Percentiles rank a stretch among this genome's conserved stretches.
Evolutionary conservation across 2,329 filamentous ascomycete genomes (phyloP).

Genomic region (Trichoderma endophyticum): DNA sequence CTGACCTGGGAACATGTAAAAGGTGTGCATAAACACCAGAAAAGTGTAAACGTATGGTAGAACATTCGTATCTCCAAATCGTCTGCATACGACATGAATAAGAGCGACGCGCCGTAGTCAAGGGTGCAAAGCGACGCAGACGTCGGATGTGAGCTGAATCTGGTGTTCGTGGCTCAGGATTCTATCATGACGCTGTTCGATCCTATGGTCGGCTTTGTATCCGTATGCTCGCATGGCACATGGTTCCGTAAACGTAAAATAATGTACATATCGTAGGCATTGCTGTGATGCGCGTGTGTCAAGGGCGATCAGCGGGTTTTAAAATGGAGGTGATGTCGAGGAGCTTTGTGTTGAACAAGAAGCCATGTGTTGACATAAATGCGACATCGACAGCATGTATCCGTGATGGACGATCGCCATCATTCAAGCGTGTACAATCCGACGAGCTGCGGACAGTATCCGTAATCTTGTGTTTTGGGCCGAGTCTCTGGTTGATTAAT

Average conservation of each 20-base stretch:
- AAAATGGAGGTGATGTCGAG: background rate
- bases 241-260: background rate
- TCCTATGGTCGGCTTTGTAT: background rate
- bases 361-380: background rate
- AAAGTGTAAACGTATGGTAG: conserved; percentile 61
- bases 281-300: background rate
- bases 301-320: background rate
- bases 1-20: no score
- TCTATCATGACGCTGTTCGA: conserved; percentile 22
- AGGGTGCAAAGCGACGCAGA: conserved; percentile 37
- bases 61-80: conserved; percentile 55
- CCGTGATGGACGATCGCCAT: conserved; percentile 34
- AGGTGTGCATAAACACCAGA: conserved; percentile 55
- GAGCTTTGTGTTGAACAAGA: background rate
- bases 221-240: background rate
- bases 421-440: conserved; percentile 59
- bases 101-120: background rate
- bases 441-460: conserved; percentile 54
- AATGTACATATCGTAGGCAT: background rate
- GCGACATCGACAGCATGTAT: background rate
- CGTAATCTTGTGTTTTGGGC: conserved; percentile 61
- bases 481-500: conserved; percentile 55
- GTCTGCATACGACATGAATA: conserved; percentile 42
- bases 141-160: conserved; percentile 34
- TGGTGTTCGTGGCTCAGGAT: conserved; percentile 33